phyloP scores from a whole-genome alignment of 352 stramenopile genomes.

The Paralagenidium karlingii region DNA sequence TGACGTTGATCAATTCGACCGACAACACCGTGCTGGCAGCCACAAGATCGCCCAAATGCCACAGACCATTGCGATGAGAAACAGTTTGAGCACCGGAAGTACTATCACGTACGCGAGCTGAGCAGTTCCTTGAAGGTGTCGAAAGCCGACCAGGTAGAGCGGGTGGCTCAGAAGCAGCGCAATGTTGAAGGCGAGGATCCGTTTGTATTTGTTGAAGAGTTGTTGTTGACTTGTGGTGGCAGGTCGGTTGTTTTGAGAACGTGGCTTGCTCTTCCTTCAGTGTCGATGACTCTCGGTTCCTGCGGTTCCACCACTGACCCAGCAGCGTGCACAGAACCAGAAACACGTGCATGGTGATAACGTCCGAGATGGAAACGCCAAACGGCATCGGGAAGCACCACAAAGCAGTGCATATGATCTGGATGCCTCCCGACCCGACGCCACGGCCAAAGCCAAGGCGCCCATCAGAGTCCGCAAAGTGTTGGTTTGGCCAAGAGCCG shows the following conservation, averaged over 20 bases:
- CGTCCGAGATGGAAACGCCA: slow-evolving; percentile 4
- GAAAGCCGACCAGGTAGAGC: slow-evolving; percentile 5
- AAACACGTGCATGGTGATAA: slow-evolving; percentile 8
- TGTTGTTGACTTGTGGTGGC: too few relatives aligned
- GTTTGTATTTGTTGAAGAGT: too few relatives aligned
- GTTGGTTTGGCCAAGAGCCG: too few relatives aligned
- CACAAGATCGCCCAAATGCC: slow-evolving; percentile 13
- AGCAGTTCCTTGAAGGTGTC: neutral
- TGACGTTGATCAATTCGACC: slow-evolving; percentile 13
- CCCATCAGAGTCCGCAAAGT: too few relatives aligned
- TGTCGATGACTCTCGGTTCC: slow-evolving; percentile 4
- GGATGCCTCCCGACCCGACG: slow-evolving; percentile 8
- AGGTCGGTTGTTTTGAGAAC: neutral
- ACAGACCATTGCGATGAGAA: slow-evolving; percentile 6
- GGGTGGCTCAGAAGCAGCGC: slow-evolving; percentile 10
- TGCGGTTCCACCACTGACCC: slow-evolving; percentile 2
- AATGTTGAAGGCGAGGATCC: too few relatives aligned
- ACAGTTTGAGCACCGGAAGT: slow-evolving; percentile 8
- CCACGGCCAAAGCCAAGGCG: slow-evolving; percentile 5
- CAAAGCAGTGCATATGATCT: slow-evolving; percentile 1
- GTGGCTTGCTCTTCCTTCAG: slow-evolving; percentile 4
- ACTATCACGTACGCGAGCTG: slow-evolving; percentile 5
- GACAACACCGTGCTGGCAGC: slow-evolving; percentile 10
- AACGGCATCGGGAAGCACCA: slow-evolving; percentile 15
- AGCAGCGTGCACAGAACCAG: slow-evolving; percentile 5